Conservation (phyloP, 768 basidiomycete species). For the Cubamyces sp. region DNA sequence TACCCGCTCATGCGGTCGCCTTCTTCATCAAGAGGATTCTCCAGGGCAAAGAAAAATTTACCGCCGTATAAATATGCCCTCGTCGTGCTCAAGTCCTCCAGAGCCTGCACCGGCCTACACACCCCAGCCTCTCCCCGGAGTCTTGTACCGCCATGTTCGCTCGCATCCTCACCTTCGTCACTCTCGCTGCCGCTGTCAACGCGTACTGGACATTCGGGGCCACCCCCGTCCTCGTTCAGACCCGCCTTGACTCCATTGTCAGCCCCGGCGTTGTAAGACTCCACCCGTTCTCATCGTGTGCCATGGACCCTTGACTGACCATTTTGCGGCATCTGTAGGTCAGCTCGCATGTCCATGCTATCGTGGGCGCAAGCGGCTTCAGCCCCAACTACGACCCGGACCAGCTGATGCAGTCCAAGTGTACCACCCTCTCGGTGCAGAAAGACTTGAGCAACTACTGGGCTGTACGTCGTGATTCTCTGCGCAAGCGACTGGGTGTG, state of each 20-base stretch:
- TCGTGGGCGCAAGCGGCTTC: conserved; percentile 25
- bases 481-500: neutral
- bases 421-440: conserved; percentile 25
- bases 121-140: neutral
- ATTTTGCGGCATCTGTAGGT: neutral
- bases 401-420: conserved; percentile 23
- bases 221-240: conserved; percentile 14
- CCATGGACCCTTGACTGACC: neutral
- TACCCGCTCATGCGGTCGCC: too few species aligned
- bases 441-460: conserved; percentile 31
- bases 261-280: conserved; percentile 13
- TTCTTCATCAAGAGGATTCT: too few species aligned
- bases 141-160: conserved; percentile 3
- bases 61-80: too few species aligned
- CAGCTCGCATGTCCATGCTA: conserved; percentile 22
- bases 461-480: conserved; percentile 22
- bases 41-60: too few species aligned
- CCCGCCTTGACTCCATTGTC: conserved; percentile 23
- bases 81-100: neutral
- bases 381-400: conserved; percentile 19
- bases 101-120: conserved; percentile 6
- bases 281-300: neutral
- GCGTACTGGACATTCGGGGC: conserved; percentile 26
- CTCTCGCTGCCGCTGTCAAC: conserved; percentile 15
- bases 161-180: conserved; percentile 13